Conservation (phyloP, 1,284 basidiomycete species). For the Heterobasidion occidentale region DNA sequence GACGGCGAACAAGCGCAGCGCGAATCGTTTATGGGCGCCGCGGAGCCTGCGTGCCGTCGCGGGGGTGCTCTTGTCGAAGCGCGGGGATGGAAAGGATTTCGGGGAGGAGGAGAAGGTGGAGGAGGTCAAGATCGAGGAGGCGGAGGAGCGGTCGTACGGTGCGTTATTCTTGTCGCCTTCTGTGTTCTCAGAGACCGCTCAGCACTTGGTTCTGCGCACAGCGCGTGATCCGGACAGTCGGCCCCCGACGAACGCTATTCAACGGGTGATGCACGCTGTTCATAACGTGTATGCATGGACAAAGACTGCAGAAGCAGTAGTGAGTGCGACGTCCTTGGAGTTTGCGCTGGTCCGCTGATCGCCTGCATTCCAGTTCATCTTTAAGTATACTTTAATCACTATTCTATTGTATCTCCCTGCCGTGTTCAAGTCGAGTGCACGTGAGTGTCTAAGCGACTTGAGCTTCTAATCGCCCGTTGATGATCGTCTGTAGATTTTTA, state of each 20-base stretch:
- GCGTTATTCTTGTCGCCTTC: slow-evolving; percentile 12
- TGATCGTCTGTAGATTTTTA: slow-evolving; percentile 27
- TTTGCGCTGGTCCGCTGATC: background rate
- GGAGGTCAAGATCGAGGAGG: slow-evolving; percentile 19
- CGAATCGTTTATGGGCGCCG: slow-evolving; percentile 43
- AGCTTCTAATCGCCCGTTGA: background rate
- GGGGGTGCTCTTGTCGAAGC: slow-evolving; percentile 18
- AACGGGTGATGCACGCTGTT: slow-evolving; percentile 27
- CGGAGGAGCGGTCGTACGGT: slow-evolving; percentile 27
- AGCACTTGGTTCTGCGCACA: slow-evolving; percentile 11
- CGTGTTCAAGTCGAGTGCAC: slow-evolving; percentile 35
- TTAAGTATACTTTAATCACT: slow-evolving; percentile 48
- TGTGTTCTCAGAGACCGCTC: background rate
- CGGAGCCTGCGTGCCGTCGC: slow-evolving; percentile 36
- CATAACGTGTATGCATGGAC: slow-evolving; percentile 33
- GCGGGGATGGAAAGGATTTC: slow-evolving; percentile 10
- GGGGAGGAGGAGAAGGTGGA: slow-evolving; percentile 22
- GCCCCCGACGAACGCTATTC: slow-evolving; percentile 34
- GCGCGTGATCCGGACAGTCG: slow-evolving; percentile 40
- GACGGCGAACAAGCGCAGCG: slow-evolving; percentile 29
- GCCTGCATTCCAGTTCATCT: slow-evolving; percentile 32
- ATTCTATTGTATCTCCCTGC: slow-evolving; percentile 51
- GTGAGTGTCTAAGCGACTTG: slow-evolving; percentile 22
- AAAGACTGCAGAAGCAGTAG: slow-evolving; percentile 35
- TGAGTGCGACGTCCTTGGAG: slow-evolving; percentile 14